Conservation (phyloP, 139 green algal species). For the Asterochloris sp. region DNA sequence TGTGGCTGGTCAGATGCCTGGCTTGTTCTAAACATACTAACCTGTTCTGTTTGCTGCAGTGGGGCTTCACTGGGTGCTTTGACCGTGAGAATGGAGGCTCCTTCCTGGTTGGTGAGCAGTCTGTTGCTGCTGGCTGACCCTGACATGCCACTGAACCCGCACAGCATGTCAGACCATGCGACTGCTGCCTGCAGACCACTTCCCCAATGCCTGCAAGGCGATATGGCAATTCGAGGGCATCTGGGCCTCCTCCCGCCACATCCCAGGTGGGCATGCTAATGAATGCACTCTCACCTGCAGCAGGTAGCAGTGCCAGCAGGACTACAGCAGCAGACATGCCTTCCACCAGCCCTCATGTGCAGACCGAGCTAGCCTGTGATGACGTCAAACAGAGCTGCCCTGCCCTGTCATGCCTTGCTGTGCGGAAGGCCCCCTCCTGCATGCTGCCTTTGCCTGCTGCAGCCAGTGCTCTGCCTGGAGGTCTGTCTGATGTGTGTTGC, state of each 20-base stretch:
- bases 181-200: conserved; percentile 52
- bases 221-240: conserved; percentile 77
- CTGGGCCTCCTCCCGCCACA: conserved; percentile 59
- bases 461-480: not conserved
- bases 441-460: too few relatives aligned
- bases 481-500: not conserved
- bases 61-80: conserved; percentile 76
- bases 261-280: conserved; percentile 40
- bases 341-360: too few relatives aligned
- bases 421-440: too few relatives aligned
- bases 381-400: too few relatives aligned
- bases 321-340: not conserved
- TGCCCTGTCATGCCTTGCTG: too few relatives aligned
- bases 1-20: not conserved
- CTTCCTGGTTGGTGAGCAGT: conserved; percentile 47
- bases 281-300: not conserved
- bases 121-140: not conserved
- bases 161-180: conserved; percentile 27
- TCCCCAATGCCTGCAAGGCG: conserved; percentile 66
- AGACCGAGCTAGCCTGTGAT: too few relatives aligned
- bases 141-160: not conserved
- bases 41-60: conserved; percentile 25
- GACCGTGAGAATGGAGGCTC: conserved; percentile 74
- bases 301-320: not conserved
- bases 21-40: not conserved